phyloP scores from a whole-genome alignment of 2,329 filamentous ascomycete species.

The Apiospora hydei region DNA sequence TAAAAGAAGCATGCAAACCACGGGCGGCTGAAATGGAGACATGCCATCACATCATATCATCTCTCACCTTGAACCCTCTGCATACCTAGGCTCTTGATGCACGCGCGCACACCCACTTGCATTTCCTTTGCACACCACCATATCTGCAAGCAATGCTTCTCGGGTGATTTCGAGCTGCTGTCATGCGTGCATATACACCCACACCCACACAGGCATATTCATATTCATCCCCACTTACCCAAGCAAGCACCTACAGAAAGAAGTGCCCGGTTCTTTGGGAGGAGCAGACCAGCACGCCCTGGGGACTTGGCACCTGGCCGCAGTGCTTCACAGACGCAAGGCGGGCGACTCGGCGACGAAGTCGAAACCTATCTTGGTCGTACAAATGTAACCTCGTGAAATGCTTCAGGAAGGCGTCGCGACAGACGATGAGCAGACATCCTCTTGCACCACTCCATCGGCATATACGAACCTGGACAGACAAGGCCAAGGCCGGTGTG shows the following conservation, averaged over 20 bases:
- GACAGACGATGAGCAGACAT: not conserved
- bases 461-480: not conserved
- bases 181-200: constrained; percentile 10
- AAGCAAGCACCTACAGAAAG: not conserved
- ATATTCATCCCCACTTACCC: not conserved
- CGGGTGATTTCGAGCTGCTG: constrained; percentile 14
- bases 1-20: not conserved
- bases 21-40: not conserved
- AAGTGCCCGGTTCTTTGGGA: not conserved
- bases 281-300: not conserved
- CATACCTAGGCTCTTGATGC: not conserved
- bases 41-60: not conserved
- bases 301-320: constrained; percentile 19
- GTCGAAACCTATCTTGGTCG: constrained; percentile 7
- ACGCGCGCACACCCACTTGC: constrained; percentile 1
- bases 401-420: constrained; percentile 1
- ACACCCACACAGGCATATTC: not conserved
- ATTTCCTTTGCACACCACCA: not conserved
- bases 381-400: constrained; percentile 11
- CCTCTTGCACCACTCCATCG: not conserved
- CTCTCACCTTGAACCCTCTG: not conserved
- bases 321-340: constrained; percentile 20
- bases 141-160: constrained; percentile 13
- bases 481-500: constrained; percentile 6
- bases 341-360: not conserved